A percentile compares a stretch with the other conserved stretches of the same genome.
Conservation (phyloP, 768 basidiomycete species). For the Pisolithus tinctorius region DNA sequence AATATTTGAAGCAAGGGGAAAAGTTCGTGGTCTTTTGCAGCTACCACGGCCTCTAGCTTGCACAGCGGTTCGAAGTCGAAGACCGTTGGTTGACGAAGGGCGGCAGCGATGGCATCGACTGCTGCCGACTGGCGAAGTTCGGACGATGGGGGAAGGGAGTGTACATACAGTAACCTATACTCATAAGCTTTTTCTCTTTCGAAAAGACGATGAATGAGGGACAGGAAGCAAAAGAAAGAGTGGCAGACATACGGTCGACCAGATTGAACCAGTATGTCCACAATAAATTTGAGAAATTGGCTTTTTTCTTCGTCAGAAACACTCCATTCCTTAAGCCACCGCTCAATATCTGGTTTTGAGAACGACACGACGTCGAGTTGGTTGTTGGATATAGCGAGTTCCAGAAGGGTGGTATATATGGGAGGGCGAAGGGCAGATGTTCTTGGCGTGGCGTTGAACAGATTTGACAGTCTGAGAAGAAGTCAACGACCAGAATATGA, state of each 20-base stretch:
- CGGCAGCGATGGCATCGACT: conserved; percentile 52
- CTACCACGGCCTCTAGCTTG: conserved; percentile 65
- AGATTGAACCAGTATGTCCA: conserved; percentile 49
- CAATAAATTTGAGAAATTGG: conserved; percentile 57
- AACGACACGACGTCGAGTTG: conserved; percentile 60
- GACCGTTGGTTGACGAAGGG: conserved; percentile 56
- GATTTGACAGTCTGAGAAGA: conserved; percentile 58
- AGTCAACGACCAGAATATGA: conserved; percentile 3
- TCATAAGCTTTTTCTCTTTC: conserved; percentile 55
- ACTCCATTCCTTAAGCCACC: conserved; percentile 74
- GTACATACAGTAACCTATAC: conserved; percentile 56
- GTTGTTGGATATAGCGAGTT: conserved; percentile 50
- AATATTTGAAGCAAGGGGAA: conserved; percentile 75
- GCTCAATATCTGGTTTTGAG: conserved; percentile 55
- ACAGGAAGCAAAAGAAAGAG: not conserved
- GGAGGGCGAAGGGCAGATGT: conserved; percentile 55
- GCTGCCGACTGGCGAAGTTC: conserved; percentile 47
- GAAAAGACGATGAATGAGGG: not conserved
- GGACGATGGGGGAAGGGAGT: conserved; percentile 51
- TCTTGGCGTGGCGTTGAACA: conserved; percentile 72
- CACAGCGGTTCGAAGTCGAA: conserved; percentile 82
- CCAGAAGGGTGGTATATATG: conserved; percentile 58
- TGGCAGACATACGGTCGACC: conserved; percentile 48
- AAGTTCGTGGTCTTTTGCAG: conserved; percentile 60
- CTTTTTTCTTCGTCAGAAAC: conserved; percentile 56